A percentile compares a stretch with the other conserved stretches of the same genome.
Conservation (phyloP, 495 filamentous ascomycete species). For the Hypoxylon crocopeplum region DNA sequence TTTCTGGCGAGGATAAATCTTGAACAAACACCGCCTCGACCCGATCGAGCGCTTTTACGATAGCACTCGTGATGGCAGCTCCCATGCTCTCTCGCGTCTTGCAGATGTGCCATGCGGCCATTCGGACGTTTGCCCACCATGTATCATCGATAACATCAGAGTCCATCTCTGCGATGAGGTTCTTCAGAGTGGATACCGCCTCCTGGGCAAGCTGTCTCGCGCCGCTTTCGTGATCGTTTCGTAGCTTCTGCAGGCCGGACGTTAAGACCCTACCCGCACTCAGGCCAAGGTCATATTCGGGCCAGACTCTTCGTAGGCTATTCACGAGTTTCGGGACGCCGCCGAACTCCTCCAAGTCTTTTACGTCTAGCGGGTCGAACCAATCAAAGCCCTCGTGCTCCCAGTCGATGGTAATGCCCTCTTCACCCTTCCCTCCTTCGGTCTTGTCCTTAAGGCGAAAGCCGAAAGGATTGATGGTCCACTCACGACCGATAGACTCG, state of each 20-base stretch:
- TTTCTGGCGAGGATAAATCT: slow-evolving; percentile 33
- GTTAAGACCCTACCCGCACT: slow-evolving; percentile 51
- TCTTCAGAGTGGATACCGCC: slow-evolving; percentile 55
- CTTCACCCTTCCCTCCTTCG: slow-evolving; percentile 46
- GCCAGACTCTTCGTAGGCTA: slow-evolving; percentile 63
- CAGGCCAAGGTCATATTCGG: slow-evolving; percentile 54
- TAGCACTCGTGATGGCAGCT: slow-evolving; percentile 60
- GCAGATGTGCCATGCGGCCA: slow-evolving; percentile 68
- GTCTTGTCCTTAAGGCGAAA: slow-evolving; percentile 56
- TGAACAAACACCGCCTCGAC: slow-evolving; percentile 39
- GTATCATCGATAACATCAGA: slow-evolving; percentile 32
- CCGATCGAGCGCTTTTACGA: slow-evolving; percentile 52
- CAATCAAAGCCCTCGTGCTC: slow-evolving; percentile 67
- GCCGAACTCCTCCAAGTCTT: slow-evolving; percentile 48
- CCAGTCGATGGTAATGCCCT: slow-evolving; percentile 64
- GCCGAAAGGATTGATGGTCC: slow-evolving; percentile 69
- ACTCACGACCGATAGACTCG: slow-evolving; percentile 57
- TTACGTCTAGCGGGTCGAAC: slow-evolving; percentile 57
- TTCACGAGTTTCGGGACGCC: slow-evolving; percentile 64
- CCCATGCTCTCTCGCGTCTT: slow-evolving; percentile 71
- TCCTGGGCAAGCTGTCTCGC: slow-evolving; percentile 60
- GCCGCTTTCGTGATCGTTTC: slow-evolving; percentile 62
- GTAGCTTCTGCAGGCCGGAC: slow-evolving; percentile 54
- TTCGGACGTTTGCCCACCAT: slow-evolving; percentile 63
- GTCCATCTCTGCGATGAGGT: slow-evolving; percentile 44